Percentiles rank a stretch among this genome's conserved stretches.
Evolutionary conservation across 176 grass and related monocot genomes (phyloP).

Genomic region (sorghum (Sorghum bicolor)): DNA sequence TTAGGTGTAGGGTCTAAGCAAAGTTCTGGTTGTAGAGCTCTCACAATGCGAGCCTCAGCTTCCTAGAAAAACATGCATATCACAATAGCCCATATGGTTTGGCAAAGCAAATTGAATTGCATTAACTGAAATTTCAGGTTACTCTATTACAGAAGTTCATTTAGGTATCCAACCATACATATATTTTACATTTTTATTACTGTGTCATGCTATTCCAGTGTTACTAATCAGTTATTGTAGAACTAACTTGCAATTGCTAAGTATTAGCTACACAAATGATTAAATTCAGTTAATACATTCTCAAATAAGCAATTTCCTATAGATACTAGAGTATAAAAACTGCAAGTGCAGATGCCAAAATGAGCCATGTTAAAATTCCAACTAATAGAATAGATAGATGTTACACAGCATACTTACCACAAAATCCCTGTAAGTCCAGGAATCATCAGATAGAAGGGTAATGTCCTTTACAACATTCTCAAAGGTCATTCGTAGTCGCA

Average conservation of each 20-base stretch:
- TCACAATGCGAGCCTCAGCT: constrained; percentile 86
- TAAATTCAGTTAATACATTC: not conserved
- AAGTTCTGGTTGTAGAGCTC: constrained; percentile 80
- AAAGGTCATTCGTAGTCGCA: constrained; percentile 76
- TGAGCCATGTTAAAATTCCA: constrained; percentile 13
- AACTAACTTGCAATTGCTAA: constrained; percentile 2
- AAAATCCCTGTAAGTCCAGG: constrained; percentile 97
- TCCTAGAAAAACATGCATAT: constrained; percentile 57
- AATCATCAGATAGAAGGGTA: constrained; percentile 78
- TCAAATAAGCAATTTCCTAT: not conserved
- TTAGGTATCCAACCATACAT: not conserved
- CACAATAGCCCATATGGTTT: constrained; percentile 17
- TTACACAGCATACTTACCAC: constrained; percentile 58
- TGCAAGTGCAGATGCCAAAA: constrained; percentile 1
- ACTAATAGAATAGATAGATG: constrained; percentile 1
- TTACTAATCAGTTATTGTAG: constrained; percentile 2
- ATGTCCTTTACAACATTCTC: constrained; percentile 99
- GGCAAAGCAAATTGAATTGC: constrained; percentile 6
- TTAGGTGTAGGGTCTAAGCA: constrained; percentile 90
- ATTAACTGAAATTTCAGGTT: constrained; percentile 9
- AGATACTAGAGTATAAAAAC: constrained; percentile 1
- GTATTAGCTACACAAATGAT: constrained; percentile 2
- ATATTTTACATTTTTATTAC: not conserved
- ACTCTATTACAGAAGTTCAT: not conserved
- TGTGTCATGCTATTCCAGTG: constrained; percentile 8